A percentile compares a stretch with the other conserved stretches of the same genome.
These are phyloP conservation scores for Saitozyma podzolica DNA, from an alignment of 768 basidiomycete species.

Conservation along the genomic window DNA sequence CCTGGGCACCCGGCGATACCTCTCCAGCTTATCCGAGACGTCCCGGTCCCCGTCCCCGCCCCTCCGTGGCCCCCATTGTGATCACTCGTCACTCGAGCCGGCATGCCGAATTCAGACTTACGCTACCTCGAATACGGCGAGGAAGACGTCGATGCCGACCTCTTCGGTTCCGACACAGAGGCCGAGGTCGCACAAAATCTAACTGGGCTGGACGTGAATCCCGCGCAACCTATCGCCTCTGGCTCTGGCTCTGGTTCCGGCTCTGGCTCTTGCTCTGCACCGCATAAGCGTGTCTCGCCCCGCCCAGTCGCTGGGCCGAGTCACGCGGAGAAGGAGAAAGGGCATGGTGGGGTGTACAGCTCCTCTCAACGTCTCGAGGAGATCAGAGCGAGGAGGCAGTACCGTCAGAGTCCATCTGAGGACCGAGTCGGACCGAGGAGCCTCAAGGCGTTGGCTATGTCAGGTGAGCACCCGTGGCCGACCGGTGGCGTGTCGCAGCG, in stretches of 20 bases:
- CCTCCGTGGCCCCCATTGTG: no score
- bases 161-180: constrained; percentile 27
- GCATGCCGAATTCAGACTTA: no score
- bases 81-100: no score
- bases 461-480: constrained; percentile 5
- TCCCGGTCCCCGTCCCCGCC: no score
- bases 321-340: background rate
- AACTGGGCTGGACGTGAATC: constrained; percentile 4
- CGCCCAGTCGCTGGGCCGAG: background rate
- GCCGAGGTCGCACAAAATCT: background rate
- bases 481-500: background rate
- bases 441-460: constrained; percentile 17
- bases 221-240: constrained; percentile 8
- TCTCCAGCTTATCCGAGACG: no score
- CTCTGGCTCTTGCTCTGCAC: background rate
- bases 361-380: background rate
- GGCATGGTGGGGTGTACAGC: no score
- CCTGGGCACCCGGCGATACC: no score
- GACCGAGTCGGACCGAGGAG: constrained; percentile 19
- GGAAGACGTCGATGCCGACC: constrained; percentile 24
- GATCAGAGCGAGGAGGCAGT: background rate
- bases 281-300: background rate
- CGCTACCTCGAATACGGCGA: constrained; percentile 34
- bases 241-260: constrained; percentile 2
- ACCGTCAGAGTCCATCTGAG: background rate